A percentile compares a stretch with the other conserved stretches of the same genome.
Conservation (phyloP, 805 yeast species). For the Candida boleticola region DNA sequence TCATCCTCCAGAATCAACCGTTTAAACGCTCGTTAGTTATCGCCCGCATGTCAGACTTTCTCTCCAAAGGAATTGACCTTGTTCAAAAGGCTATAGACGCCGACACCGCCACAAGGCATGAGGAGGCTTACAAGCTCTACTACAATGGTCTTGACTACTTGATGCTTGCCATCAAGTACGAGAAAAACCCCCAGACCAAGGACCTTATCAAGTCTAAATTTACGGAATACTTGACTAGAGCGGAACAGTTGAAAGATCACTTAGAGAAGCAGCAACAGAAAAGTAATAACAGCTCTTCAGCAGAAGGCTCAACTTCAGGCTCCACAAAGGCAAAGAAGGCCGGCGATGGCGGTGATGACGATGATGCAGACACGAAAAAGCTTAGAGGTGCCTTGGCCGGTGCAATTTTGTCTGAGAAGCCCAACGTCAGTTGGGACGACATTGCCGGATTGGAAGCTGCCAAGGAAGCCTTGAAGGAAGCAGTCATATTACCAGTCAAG, state of each 20-base stretch:
- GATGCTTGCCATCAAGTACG: slow-evolving; percentile 91
- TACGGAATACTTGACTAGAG: slow-evolving; percentile 87
- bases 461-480: slow-evolving; percentile 83
- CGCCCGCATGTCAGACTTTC: slow-evolving; percentile 54
- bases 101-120: slow-evolving; percentile 84
- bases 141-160: slow-evolving; percentile 91
- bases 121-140: slow-evolving; percentile 90
- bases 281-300: slow-evolving; percentile 26
- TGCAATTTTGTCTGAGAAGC: slow-evolving; percentile 87
- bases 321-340: slow-evolving; percentile 55
- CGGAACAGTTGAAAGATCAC: slow-evolving; percentile 90
- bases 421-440: slow-evolving; percentile 92
- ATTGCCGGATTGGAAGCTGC: slow-evolving; percentile 92
- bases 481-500: slow-evolving; percentile 98
- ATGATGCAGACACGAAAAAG: slow-evolving; percentile 82
- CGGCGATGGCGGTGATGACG: slow-evolving; percentile 51
- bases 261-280: slow-evolving; percentile 62
- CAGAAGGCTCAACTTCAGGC: slow-evolving; percentile 54
- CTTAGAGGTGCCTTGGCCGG: slow-evolving; percentile 88
- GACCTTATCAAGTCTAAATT: slow-evolving; percentile 85
- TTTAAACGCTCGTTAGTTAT: no score
- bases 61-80: slow-evolving; percentile 90
- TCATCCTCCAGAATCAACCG: no score
- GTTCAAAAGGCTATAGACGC: slow-evolving; percentile 95
- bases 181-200: slow-evolving; percentile 85